Conservation (phyloP, 2,329 filamentous ascomycete genomes). For the Botryotinia calthae region DNA sequence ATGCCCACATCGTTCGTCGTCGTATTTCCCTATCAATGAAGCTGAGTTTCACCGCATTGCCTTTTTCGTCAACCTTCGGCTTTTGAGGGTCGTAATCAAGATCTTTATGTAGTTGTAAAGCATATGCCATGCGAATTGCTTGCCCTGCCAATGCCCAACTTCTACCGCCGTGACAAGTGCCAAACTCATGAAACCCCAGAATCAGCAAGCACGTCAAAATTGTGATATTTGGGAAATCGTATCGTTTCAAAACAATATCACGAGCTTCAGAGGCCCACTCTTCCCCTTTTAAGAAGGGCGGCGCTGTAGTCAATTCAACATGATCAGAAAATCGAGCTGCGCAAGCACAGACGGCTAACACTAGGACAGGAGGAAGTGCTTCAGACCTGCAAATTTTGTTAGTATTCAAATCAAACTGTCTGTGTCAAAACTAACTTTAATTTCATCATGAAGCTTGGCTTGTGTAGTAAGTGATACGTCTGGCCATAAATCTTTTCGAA, state of each 20-base stretch:
- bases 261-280: slow-evolving; percentile 87
- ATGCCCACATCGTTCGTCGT: slow-evolving; percentile 95
- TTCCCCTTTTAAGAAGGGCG: slow-evolving; percentile 84
- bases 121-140: slow-evolving; percentile 95
- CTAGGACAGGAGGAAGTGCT: slow-evolving; percentile 81
- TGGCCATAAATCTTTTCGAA: slow-evolving; percentile 97
- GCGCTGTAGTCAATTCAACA: slow-evolving; percentile 67
- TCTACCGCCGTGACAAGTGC: slow-evolving; percentile 90
- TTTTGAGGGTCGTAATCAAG: slow-evolving; percentile 75
- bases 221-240: slow-evolving; percentile 94
- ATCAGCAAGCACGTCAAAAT: slow-evolving; percentile 88
- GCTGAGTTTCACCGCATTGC: slow-evolving; percentile 64
- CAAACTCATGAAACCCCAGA: slow-evolving; percentile 90
- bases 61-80: slow-evolving; percentile 43
- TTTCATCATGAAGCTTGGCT: slow-evolving; percentile 94
- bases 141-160: slow-evolving; percentile 96
- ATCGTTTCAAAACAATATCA: slow-evolving; percentile 80
- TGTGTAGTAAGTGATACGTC: slow-evolving; percentile 90
- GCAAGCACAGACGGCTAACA: slow-evolving; percentile 91
- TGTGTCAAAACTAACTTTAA: slow-evolving; percentile 54
- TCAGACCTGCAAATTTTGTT: slow-evolving; percentile 54
- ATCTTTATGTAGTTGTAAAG: slow-evolving; percentile 88
- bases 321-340: slow-evolving; percentile 94
- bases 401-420: slow-evolving; percentile 8
- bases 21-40: slow-evolving; percentile 93